Conservation (phyloP, 306 rosid genomes). For the Pyrus communis region DNA sequence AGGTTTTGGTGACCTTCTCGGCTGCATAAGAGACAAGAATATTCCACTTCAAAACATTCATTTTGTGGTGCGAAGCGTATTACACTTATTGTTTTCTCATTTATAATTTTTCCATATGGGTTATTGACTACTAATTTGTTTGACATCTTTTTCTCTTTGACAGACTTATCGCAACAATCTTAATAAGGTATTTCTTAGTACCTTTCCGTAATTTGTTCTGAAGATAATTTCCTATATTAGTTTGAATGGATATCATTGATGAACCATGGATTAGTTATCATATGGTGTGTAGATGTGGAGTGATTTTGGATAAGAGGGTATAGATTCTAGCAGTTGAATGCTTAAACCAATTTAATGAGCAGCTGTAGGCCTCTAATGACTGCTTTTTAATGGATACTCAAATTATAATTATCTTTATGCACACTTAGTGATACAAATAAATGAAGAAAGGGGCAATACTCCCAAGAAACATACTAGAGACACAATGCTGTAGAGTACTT, state of each 20-base stretch:
- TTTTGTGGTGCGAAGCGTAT: slow-evolving; percentile 69
- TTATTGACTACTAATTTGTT: slow-evolving; percentile 18
- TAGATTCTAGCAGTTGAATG: not conserved
- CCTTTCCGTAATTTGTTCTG: not conserved
- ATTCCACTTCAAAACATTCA: slow-evolving; percentile 86
- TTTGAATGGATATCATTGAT: not conserved
- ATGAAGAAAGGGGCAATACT: not conserved
- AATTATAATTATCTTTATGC: not conserved
- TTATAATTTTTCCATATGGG: not conserved
- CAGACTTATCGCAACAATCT: slow-evolving; percentile 96
- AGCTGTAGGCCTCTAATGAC: not conserved
- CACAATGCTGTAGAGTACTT: not conserved
- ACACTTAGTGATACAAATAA: not conserved
- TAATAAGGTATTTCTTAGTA: slow-evolving; percentile 60
- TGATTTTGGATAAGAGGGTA: not conserved
- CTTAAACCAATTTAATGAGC: not conserved
- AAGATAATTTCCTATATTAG: not conserved
- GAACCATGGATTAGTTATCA: not conserved
- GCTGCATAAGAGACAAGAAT: slow-evolving; percentile 76
- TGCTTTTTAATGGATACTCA: not conserved
- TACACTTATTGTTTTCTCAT: slow-evolving; percentile 7
- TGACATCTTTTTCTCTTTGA: slow-evolving; percentile 13
- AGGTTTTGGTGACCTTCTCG: slow-evolving; percentile 87
- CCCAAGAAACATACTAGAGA: not conserved
- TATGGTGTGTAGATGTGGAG: not conserved